Percentiles rank a stretch among this genome's conserved stretches.
These are phyloP conservation scores for Roridomyces roridus DNA, from an alignment of 768 basidiomycete species.

Conservation along the genomic window DNA sequence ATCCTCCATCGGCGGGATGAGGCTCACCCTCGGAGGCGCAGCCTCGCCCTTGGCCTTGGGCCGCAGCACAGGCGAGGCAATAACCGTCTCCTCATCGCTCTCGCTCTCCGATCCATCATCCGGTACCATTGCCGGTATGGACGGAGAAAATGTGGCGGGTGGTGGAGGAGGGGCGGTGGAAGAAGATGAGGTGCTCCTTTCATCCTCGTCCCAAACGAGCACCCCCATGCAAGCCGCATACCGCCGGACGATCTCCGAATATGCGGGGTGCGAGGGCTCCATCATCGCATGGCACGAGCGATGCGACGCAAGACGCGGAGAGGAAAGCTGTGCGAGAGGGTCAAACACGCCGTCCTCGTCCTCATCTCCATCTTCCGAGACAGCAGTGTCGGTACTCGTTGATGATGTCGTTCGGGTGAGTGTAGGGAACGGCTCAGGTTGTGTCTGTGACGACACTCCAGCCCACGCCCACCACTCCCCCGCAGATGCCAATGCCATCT, in stretches of 20 bases:
- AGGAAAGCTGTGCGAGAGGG: neutral
- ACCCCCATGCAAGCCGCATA: slow-evolving; percentile 1
- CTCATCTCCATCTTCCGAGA: too few relatives aligned
- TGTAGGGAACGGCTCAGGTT: too few relatives aligned
- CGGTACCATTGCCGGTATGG: too few relatives aligned
- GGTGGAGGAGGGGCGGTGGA: too few relatives aligned
- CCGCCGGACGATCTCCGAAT: neutral
- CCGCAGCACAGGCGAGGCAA: neutral
- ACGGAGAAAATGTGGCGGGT: too few relatives aligned
- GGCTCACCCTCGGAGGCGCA: neutral
- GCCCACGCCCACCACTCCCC: neutral
- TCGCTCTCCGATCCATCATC: too few relatives aligned
- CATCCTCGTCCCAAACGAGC: neutral
- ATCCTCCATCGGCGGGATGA: too few relatives aligned
- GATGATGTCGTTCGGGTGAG: too few relatives aligned
- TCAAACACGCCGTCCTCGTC: neutral
- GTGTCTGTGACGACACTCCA: too few relatives aligned
- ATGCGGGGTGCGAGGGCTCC: neutral
- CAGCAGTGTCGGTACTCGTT: too few relatives aligned
- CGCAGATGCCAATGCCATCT: too few relatives aligned
- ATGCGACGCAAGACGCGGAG: neutral
- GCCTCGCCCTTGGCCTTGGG: neutral
- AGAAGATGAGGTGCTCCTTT: neutral
- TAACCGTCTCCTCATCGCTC: neutral
- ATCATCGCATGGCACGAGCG: neutral